Conservation (phyloP, 805 yeast genomes). For the Saturnispora halmiae region DNA sequence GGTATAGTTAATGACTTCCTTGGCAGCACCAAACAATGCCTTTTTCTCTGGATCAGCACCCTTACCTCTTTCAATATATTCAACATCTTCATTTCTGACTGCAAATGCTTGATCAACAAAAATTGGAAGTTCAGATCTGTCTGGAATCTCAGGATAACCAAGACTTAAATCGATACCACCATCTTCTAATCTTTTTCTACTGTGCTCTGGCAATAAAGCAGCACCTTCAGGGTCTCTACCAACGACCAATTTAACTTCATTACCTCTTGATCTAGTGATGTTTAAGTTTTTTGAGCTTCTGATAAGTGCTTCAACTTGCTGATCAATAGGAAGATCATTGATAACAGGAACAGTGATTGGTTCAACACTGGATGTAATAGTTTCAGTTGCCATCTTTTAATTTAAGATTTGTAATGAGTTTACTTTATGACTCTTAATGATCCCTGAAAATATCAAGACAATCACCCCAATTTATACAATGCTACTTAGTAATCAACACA, state of each 20-base stretch:
- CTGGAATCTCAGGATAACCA: conserved; percentile 36
- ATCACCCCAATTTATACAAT: neutral
- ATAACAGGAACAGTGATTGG: conserved; percentile 3
- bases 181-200: conserved; percentile 28
- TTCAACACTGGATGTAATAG: neutral
- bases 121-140: conserved; percentile 26
- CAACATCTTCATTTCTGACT: conserved; percentile 28
- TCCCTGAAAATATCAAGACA: neutral
- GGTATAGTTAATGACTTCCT: conserved; percentile 35
- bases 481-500: neutral
- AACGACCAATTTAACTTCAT: neutral
- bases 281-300: conserved; percentile 10
- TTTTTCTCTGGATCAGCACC: conserved; percentile 35
- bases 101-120: conserved; percentile 35
- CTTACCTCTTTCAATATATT: conserved; percentile 29
- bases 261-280: conserved; percentile 9
- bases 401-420: neutral
- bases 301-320: conserved; percentile 13
- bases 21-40: conserved; percentile 33
- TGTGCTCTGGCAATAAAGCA: conserved; percentile 22
- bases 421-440: no score
- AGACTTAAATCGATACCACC: conserved; percentile 29
- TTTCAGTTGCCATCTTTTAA: neutral
- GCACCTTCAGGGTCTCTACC: conserved; percentile 18
- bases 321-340: conserved; percentile 13